These are phyloP conservation scores for Fusarium nematophilum DNA, from an alignment of 2,329 filamentous ascomycete genomes.

Conservation along the genomic window DNA sequence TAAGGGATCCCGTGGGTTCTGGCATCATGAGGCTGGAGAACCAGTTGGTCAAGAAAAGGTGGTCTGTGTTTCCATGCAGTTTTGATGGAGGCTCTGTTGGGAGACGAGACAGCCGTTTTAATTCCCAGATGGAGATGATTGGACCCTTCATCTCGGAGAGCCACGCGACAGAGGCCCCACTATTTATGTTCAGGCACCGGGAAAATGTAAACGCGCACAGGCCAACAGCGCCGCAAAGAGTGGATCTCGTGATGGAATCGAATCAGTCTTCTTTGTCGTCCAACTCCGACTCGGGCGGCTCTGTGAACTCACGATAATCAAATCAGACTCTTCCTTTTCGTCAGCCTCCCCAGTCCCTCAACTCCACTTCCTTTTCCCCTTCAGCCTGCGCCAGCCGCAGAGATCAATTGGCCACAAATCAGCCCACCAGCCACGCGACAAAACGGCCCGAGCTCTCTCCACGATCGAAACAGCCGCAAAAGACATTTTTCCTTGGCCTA, in stretches of 20 bases:
- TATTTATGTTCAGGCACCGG: background rate
- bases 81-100: slow-evolving; percentile 4
- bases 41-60: slow-evolving; percentile 17
- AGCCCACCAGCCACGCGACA: background rate
- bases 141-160: slow-evolving; percentile 13
- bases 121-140: slow-evolving; percentile 22
- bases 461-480: slow-evolving; percentile 10
- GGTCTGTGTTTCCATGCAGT: slow-evolving; percentile 22
- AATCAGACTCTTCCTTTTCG: slow-evolving; percentile 32
- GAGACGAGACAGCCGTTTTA: slow-evolving; percentile 2
- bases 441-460: slow-evolving; percentile 1
- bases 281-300: slow-evolving; percentile 5
- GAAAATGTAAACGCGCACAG: slow-evolving; percentile 39
- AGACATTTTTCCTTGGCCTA: background rate
- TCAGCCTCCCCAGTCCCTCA: slow-evolving; percentile 1
- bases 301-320: slow-evolving; percentile 8
- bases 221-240: slow-evolving; percentile 21
- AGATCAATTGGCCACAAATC: background rate
- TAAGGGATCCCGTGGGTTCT: background rate
- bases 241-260: slow-evolving; percentile 21
- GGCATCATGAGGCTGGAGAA: slow-evolving; percentile 24
- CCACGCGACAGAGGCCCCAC: too few species aligned
- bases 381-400: background rate
- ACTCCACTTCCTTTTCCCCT: background rate
- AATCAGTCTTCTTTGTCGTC: slow-evolving; percentile 13